phyloP scores from a whole-genome alignment of 2,329 filamentous ascomycete species.

The Graphium sp. region DNA sequence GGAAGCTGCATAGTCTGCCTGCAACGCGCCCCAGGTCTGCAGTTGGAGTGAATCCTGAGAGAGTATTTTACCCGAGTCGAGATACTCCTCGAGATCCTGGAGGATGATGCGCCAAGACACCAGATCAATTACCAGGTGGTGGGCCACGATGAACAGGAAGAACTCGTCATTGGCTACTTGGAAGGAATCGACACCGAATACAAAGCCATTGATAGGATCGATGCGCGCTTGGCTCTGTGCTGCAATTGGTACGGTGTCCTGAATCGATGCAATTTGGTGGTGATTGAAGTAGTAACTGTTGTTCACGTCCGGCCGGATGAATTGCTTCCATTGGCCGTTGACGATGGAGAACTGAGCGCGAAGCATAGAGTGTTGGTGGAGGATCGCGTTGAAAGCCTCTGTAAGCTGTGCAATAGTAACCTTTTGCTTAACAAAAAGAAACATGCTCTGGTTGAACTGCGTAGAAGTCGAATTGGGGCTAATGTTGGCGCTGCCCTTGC shows the following conservation, averaged over 20 bases:
- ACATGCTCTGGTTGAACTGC: conserved; percentile 8
- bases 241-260: too few relatives aligned
- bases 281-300: conserved; percentile 1
- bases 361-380: conserved; percentile 7
- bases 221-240: not conserved
- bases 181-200: conserved; percentile 8
- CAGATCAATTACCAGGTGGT: conserved; percentile 23
- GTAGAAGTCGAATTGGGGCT: too few relatives aligned
- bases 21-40: conserved; percentile 19
- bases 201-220: conserved; percentile 9
- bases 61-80: conserved; percentile 8
- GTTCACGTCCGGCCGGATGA: conserved; percentile 1
- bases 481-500: too few relatives aligned
- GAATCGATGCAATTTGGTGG: too few relatives aligned
- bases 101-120: conserved; percentile 28
- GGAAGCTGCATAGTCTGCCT: conserved; percentile 13
- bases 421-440: conserved; percentile 2
- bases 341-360: conserved; percentile 5
- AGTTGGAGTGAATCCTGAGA: conserved; percentile 12
- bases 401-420: not conserved
- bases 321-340: conserved; percentile 3
- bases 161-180: conserved; percentile 9
- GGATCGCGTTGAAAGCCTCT: conserved; percentile 3
- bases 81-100: conserved; percentile 21
- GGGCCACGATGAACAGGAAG: conserved; percentile 15